phyloP scores from a whole-genome alignment of 2,329 filamentous ascomycete species.

The Fonsecaea monophora region DNA sequence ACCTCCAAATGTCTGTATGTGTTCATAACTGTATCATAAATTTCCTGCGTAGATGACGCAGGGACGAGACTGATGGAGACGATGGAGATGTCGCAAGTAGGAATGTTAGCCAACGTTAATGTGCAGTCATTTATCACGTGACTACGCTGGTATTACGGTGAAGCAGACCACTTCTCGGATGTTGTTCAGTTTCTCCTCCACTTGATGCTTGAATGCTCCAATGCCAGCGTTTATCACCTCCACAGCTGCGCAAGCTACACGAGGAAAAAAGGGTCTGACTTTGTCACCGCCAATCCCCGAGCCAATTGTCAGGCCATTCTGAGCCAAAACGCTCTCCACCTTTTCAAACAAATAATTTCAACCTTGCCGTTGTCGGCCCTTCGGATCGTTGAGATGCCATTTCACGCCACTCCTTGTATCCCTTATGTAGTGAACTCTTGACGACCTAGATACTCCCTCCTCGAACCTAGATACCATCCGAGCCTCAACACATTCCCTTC shows the following conservation, averaged over 20 bases:
- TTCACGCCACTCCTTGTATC: slow-evolving; percentile 20
- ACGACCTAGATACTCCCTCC: not conserved
- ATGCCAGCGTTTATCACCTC: not conserved
- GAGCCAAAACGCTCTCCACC: slow-evolving; percentile 15
- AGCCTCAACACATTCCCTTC: not conserved
- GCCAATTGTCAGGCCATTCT: not conserved
- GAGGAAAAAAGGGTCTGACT: not conserved
- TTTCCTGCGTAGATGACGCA: not conserved
- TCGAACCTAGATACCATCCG: not conserved
- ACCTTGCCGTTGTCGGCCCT: slow-evolving; percentile 9
- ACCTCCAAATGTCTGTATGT: not conserved
- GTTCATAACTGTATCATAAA: not conserved
- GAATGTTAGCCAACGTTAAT: not conserved
- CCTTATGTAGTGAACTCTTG: slow-evolving; percentile 2
- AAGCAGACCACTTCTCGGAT: slow-evolving; percentile 5
- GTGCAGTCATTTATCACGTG: not conserved
- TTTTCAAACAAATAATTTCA: slow-evolving; percentile 19
- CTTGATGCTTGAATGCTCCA: not conserved
- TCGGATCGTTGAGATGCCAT: slow-evolving; percentile 17
- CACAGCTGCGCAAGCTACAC: slow-evolving; percentile 2
- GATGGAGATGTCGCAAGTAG: not conserved
- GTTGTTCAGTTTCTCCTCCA: not conserved
- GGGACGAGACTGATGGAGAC: not conserved
- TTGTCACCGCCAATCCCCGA: slow-evolving; percentile 2
- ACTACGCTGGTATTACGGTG: not conserved